Evolutionary conservation across 768 basidiomycete species (phyloP), one percentile per base, ranked within the genome.

Genomic region (Boletus barrowsii): DNA sequence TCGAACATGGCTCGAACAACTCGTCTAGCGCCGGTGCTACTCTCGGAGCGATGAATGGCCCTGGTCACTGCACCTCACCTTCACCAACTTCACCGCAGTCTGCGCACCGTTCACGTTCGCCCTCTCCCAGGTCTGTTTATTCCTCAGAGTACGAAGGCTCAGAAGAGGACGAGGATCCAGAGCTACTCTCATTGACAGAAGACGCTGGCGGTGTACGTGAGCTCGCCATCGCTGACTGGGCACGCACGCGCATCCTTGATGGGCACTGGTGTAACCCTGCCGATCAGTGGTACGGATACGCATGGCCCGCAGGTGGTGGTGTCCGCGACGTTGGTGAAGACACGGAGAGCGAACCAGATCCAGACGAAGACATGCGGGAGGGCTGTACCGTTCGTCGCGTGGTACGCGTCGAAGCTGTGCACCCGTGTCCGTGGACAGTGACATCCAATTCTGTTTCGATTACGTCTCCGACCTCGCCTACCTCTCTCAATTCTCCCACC

Each of bases 261-360:
- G 89, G 89, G 3, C 78, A 83, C 60, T 91, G 89, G 88, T 69
- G 84, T 42, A 85, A 79, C 47, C 89, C 88, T 10, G 86, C 83
- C 0, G 89, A 91, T 65, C 75, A 82, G 43, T 89, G 80, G 79
- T 87, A 82, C 47, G 68, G 72, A 10, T 65, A 76, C 71, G 53
- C 74, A 65, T 30, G 79, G 78, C 49, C 73, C 68, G 59, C 70
- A 67, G 51, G 64, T 54, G 47, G 72, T 53, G 42, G 76, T 74
- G 54, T 67, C 52, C 55, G 62, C 42, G 68, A 60, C 24, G 51
- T 50, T 3, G 62, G 61, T 20, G 61, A 66, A 24, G 67, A 68
- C 8, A 65, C 65, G 14, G 68, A 70, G 39, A 65, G 52, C 36
- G 68, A 70, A 26, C 64, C 64, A 3, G 68, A 70, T 42, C 56